These are phyloP conservation scores for Perilla frutescens DNA, from an alignment of 257 asterid genomes.

Conservation along the genomic window DNA sequence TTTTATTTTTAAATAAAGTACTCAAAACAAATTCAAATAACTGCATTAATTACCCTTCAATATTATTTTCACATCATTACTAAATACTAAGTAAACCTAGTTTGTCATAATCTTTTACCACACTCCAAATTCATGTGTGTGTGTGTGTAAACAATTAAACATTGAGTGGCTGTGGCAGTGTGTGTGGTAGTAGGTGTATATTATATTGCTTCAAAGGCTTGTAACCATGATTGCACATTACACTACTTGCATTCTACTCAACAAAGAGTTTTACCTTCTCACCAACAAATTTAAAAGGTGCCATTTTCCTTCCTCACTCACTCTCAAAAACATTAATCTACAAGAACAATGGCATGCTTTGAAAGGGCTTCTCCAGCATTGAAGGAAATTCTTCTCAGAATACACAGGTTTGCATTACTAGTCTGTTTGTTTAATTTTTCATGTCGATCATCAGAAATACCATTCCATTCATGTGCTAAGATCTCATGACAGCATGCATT, in stretches of 20 bases:
- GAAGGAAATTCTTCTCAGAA: conserved; percentile 72
- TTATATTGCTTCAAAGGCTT: conserved; percentile 47
- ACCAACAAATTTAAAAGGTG: conserved; percentile 16
- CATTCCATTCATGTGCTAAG: no score
- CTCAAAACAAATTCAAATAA: no score
- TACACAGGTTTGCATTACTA: conserved; percentile 61
- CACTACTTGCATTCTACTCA: conserved; percentile 66
- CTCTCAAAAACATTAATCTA: conserved; percentile 27
- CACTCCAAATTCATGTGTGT: background rate
- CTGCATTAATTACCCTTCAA: background rate
- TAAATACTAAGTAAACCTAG: background rate
- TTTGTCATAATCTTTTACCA: background rate
- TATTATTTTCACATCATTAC: no score
- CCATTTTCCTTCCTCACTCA: conserved; percentile 16
- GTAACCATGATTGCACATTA: conserved; percentile 57
- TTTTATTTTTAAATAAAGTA: no score
- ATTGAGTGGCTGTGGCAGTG: background rate
- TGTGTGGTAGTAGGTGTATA: conserved; percentile 12
- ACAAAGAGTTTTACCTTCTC: conserved; percentile 28
- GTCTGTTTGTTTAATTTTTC: background rate
- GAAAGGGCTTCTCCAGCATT: conserved; percentile 88
- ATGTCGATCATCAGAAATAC: no score
- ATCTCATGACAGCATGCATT: no score
- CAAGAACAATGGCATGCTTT: conserved; percentile 64
- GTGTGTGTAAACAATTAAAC: conserved; percentile 17